Evolutionary conservation across 2,329 filamentous ascomycete genomes (phyloP).

Genomic region (Penicillium sp.): DNA sequence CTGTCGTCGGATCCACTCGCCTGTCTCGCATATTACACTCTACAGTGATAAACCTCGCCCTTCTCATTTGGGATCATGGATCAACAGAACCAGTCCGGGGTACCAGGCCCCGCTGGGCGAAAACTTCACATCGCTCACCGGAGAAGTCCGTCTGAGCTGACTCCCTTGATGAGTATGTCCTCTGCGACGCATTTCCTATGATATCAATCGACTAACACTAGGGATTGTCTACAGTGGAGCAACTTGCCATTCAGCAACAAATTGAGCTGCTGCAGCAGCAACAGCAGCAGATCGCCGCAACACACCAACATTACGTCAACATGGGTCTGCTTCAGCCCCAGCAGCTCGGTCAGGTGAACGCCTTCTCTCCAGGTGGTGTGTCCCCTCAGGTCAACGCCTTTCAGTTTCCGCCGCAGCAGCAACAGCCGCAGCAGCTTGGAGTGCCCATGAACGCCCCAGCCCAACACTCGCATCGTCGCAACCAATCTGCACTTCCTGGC

Average conservation of each 20-base stretch:
- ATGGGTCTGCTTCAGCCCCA: conserved; percentile 90
- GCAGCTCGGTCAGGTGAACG: conserved; percentile 67
- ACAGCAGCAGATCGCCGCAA: conserved; percentile 94
- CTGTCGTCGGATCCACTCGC: conserved; percentile 17
- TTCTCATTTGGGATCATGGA: conserved; percentile 50
- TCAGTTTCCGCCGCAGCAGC: conserved; percentile 80
- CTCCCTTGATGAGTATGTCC: conserved; percentile 90
- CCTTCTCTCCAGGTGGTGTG: conserved; percentile 71
- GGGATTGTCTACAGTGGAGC: conserved; percentile 64
- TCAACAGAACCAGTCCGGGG: conserved; percentile 54
- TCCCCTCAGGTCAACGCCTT: conserved; percentile 71
- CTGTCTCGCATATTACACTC: conserved; percentile 16
- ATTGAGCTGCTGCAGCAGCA: conserved; percentile 96
- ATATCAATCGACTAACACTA: not conserved
- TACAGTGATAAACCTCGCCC: conserved; percentile 18
- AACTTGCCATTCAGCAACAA: conserved; percentile 95
- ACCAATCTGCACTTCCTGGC: conserved; percentile 92
- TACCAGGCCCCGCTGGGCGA: conserved; percentile 70
- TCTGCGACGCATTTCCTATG: not conserved
- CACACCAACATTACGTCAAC: conserved; percentile 95
- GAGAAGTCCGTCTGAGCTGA: conserved; percentile 93
- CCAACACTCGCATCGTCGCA: conserved; percentile 88
- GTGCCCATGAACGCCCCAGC: conserved; percentile 68
- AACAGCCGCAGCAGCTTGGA: conserved; percentile 60
- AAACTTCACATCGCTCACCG: conserved; percentile 96